Evolutionary conservation across 139 green algal genomes (phyloP).

Genomic region (Zygnema circumcarinatum): DNA sequence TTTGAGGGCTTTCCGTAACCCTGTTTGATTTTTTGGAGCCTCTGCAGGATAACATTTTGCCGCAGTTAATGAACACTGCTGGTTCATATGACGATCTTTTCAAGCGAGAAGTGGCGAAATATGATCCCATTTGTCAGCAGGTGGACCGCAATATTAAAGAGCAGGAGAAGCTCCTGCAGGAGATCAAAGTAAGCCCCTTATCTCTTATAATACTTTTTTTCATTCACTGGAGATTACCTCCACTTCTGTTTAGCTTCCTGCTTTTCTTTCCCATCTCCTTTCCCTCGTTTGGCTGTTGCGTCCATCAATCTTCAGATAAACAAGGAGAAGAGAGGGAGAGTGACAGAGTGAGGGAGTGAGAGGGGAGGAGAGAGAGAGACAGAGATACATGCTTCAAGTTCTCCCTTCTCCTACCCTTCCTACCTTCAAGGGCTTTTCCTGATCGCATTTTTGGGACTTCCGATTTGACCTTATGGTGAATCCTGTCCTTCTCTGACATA

Average conservation of each 20-base stretch:
- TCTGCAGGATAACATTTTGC: slow-evolving; percentile 85
- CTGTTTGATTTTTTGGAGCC: neutral
- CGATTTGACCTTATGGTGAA: no score
- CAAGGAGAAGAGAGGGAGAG: no score
- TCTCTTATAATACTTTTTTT: neutral
- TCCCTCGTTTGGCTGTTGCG: no score
- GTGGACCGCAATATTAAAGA: slow-evolving; percentile 49
- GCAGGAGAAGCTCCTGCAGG: slow-evolving; percentile 43
- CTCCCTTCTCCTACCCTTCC: no score
- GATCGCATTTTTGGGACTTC: no score
- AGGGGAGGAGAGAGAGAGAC: no score
- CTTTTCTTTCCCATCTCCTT: slow-evolving; percentile 18
- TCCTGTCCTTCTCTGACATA: no score
- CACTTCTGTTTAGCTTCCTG: neutral
- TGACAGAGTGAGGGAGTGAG: no score
- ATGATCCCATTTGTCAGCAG: slow-evolving; percentile 72
- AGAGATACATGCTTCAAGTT: no score
- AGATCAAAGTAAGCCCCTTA: slow-evolving; percentile 48
- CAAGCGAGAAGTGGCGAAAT: slow-evolving; percentile 83
- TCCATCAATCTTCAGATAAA: no score
- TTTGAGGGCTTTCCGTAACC: neutral
- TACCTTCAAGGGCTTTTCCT: no score
- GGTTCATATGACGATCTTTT: slow-evolving; percentile 74
- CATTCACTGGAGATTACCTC: neutral
- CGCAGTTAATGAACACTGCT: slow-evolving; percentile 77